Percentiles rank a stretch among this genome's conserved stretches.
phyloP scores from a whole-genome alignment of 805 yeast genomes.

The Komagataella pastoris region DNA sequence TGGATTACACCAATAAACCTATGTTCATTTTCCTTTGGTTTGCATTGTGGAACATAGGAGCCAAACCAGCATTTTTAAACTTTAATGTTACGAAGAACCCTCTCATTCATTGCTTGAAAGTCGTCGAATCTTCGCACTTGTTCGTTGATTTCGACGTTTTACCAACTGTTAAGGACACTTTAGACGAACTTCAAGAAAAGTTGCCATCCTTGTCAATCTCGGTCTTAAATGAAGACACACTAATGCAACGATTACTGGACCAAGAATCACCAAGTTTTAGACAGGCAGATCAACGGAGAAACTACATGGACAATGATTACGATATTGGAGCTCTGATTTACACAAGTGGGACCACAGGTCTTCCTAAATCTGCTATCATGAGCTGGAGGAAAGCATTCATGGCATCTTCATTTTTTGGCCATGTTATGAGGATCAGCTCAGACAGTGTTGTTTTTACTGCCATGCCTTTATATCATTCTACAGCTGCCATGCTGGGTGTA shows the following conservation, averaged over 20 bases:
- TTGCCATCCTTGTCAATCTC: conserved; percentile 15
- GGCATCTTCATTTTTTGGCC: conserved; percentile 61
- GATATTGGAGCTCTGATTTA: conserved; percentile 64
- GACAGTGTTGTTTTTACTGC: conserved; percentile 64
- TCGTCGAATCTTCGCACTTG: conserved; percentile 49
- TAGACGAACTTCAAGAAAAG: conserved; percentile 18
- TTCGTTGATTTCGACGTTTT: conserved; percentile 66
- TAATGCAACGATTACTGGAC: conserved; percentile 23
- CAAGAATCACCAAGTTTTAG: conserved; percentile 33
- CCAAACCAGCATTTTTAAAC: conserved; percentile 76
- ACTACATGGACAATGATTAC: conserved; percentile 41
- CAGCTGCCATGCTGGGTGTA: conserved; percentile 80
- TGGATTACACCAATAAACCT: conserved; percentile 76
- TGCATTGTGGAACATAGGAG: conserved; percentile 86
- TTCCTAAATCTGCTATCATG: conserved; percentile 89
- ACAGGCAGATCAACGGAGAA: conserved; percentile 42
- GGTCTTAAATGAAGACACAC: conserved; percentile 15
- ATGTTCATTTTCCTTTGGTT: conserved; percentile 70
- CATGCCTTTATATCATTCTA: conserved; percentile 93
- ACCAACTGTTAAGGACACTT: conserved; percentile 32
- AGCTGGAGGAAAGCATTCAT: conserved; percentile 76
- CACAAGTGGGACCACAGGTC: conserved; percentile 91
- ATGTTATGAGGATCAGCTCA: conserved; percentile 44
- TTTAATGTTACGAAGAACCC: conserved; percentile 66
- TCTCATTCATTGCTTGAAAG: conserved; percentile 65